Evolutionary conservation across 1,139 yeast species (phyloP).

Genomic region (Magnusiomyces suaveolens): DNA sequence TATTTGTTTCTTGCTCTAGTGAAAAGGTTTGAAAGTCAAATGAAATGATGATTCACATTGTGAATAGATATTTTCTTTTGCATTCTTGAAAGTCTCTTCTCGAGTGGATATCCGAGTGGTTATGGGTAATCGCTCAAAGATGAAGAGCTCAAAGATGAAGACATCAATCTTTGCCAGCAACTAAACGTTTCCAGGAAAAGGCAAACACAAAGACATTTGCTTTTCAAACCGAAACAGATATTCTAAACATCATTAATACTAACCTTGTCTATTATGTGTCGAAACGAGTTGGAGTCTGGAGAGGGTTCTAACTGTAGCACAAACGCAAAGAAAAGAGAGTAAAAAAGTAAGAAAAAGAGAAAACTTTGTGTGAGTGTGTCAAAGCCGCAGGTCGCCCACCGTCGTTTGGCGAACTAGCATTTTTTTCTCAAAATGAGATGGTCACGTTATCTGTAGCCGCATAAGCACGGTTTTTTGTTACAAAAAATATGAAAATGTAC

Average conservation of each 20-base stretch:
- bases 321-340: not conserved
- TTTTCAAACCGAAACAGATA: not conserved
- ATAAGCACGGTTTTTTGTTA: not conserved
- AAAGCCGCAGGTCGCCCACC: no score
- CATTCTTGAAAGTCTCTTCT: not conserved
- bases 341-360: not conserved
- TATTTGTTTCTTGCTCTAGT: no score
- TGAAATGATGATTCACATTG: no score
- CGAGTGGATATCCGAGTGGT: no score
- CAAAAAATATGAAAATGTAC: not conserved
- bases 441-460: not conserved
- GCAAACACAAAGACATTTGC: not conserved
- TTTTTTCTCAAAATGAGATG: not conserved
- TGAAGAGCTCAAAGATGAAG: no score
- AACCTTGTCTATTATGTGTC: conserved; percentile 5
- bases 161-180: no score
- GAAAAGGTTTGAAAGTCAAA: no score
- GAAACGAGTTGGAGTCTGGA: conserved; percentile 5
- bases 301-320: not conserved
- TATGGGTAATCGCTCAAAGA: no score
- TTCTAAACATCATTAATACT: not conserved
- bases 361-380: not conserved
- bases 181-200: no score
- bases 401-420: not conserved
- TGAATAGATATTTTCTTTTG: not conserved